These are phyloP conservation scores for Plectosphaerella sp. DNA, from an alignment of 2,329 filamentous ascomycete species.

Conservation along the genomic window DNA sequence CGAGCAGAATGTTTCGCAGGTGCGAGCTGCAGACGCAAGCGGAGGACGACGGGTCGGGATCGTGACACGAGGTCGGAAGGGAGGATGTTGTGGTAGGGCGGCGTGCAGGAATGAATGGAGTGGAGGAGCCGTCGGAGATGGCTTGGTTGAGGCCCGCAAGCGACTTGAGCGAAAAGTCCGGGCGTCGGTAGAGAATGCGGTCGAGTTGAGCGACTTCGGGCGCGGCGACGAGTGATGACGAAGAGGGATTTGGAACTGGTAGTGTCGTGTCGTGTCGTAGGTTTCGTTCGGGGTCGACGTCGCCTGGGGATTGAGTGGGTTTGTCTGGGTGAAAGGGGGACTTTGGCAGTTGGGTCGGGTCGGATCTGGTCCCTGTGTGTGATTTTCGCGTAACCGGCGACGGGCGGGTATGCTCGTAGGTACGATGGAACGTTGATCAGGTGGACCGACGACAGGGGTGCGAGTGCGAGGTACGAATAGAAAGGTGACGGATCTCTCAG, in stretches of 20 bases:
- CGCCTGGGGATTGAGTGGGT: background rate
- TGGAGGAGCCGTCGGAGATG: background rate
- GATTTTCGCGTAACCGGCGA: background rate
- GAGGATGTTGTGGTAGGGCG: background rate
- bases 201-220: background rate
- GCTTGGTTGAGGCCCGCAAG: background rate
- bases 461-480: background rate
- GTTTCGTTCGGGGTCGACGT: background rate
- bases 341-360: background rate
- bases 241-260: background rate
- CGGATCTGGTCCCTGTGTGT: background rate
- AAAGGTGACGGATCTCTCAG: background rate
- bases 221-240: background rate
- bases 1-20: background rate
- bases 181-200: background rate
- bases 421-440: background rate
- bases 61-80: background rate
- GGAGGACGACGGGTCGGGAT: background rate
- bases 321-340: background rate
- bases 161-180: background rate
- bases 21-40: background rate
- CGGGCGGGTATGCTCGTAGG: background rate
- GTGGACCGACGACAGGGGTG: background rate
- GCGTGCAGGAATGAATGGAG: background rate
- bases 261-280: background rate